Base-by-base conservation (phyloP, 2,329 filamentous ascomycete species). In the Ophiostoma tasmaniense region DNA sequence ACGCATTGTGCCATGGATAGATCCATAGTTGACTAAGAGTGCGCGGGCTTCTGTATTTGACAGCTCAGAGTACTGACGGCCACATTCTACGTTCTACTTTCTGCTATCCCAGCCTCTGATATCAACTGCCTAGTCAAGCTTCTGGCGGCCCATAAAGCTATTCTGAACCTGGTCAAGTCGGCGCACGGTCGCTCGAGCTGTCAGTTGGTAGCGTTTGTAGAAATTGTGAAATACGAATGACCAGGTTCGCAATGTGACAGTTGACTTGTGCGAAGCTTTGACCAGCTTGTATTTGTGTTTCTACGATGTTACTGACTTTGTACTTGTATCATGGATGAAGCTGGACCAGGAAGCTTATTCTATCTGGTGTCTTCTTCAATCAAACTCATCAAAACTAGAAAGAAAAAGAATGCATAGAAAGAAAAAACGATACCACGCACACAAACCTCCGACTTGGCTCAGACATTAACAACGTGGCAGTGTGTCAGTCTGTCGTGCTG, bases 371-470 rank as follows among this genome's bases (percentile, higher is more conserved):
- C 8, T 1, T 33, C 8, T 33, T 33, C 33, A 33, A 33, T 50
- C 42, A n/a, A 50, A 13, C 3, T 37, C 5, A 39, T 39, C n/a
- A n/a, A 13, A 13, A 11, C 8, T 11, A 39, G 8, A 4, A 39
- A 39, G 8, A 39, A 39, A 42, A 20, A 17, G 2, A n/a, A 45
- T 33, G 33, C 33, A 33, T 33, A 5, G 13, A 39, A 39, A 39
- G 2, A 39, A 39, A 2, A 39, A 39, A 55, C 10, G 14, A 55
- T 55, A 14, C 50, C 50, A 55, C 50, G 22, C 22, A 55, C 50
- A 55, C 50, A 55, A 55, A 55, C 50, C 50, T 55, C 50, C n/a
- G 50, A 55, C 50, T 28, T 55, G 50, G 50, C 50, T 55, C 50
- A 55, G 50, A 55, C 50, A 55, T 28, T 11, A 13, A 55, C 50